Evolutionary conservation across 208 protist species (phyloP).

Genomic region (Trypanosoma avium): DNA sequence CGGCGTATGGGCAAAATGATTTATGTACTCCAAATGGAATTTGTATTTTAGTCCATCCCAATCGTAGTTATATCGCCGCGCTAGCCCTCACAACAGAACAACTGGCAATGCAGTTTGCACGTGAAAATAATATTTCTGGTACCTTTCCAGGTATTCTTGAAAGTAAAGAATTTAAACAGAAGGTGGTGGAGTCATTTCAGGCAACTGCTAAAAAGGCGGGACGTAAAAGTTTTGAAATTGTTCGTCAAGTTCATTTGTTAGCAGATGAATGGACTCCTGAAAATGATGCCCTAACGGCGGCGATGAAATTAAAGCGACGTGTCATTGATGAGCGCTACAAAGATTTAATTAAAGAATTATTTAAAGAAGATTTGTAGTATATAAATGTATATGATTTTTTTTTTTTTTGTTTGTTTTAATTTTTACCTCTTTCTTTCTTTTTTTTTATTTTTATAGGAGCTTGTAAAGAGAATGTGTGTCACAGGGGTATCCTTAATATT

Average conservation of each 20-base stretch:
- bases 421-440: not conserved
- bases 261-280: conserved; percentile 82
- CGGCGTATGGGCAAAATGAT: conserved; percentile 63
- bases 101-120: conserved; percentile 48
- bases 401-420: not conserved
- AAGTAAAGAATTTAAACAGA: conserved; percentile 41
- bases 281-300: conserved; percentile 78
- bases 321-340: conserved; percentile 65
- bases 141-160: conserved; percentile 51
- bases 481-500: too few species aligned
- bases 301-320: conserved; percentile 79
- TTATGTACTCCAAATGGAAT: conserved; percentile 55
- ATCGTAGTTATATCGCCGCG: conserved; percentile 64
- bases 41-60: conserved; percentile 77
- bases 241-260: conserved; percentile 50
- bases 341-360: conserved; percentile 60
- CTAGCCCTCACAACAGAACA: conserved; percentile 58
- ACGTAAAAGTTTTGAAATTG: conserved; percentile 72
- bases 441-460: too few species aligned
- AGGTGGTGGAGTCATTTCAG: conserved; percentile 45
- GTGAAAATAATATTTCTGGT: conserved; percentile 53
- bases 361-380: conserved; percentile 42
- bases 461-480: too few species aligned
- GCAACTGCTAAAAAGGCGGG: conserved; percentile 48
- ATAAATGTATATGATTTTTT: not conserved